Base-by-base conservation (phyloP, 331 rosid species). In the Erythrophleum ivorense region DNA sequence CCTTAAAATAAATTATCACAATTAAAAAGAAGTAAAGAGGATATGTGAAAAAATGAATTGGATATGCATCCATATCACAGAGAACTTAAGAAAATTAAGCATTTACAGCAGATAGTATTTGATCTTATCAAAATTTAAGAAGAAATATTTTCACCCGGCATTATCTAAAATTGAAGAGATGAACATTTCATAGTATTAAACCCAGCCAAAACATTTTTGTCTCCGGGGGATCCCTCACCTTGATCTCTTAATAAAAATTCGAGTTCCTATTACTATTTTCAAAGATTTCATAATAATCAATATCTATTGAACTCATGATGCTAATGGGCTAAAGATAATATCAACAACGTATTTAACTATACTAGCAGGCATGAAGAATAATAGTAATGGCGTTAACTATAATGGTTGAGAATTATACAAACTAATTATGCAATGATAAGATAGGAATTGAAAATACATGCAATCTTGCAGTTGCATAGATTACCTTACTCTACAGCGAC, bases 11-110 rank as follows among this genome's bases (percentile, higher is more conserved):
- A 24, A 73, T 12, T 33, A 76, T 31, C 33, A 45, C 59, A 55
- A 53, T 38, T 65, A 58, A 83, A 73, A 55, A 81, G 9, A 78
- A 70, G 41, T 19, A 33, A 80, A 71, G n/a, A 69, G 31, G 24
- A 80, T 43, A 62, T 46, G 8, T 43, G 48, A 68, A 65, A 48
- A 77, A 73, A 57, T 29, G 52, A 38, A 81, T 68, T 48, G 36
- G 43, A 0, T 33, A 65, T 15, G 63, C 76, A 66, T 54, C 50
- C 9, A 55, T 33, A 81, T 63, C 48, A 36, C n/a, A 57, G 38
- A 45, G 9, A 29, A 58, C 38, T 46, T 24, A 0, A 82, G 58
- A 10, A 52, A 60, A 41, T 43, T 18, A 71, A 60, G 76, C 75
- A 59, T 50, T 59, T 71, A 36, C 73, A 60, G 13, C 31, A 48